These are phyloP conservation scores for Brassica cretica DNA, from an alignment of 345 rosid species.

Conservation along the genomic window DNA sequence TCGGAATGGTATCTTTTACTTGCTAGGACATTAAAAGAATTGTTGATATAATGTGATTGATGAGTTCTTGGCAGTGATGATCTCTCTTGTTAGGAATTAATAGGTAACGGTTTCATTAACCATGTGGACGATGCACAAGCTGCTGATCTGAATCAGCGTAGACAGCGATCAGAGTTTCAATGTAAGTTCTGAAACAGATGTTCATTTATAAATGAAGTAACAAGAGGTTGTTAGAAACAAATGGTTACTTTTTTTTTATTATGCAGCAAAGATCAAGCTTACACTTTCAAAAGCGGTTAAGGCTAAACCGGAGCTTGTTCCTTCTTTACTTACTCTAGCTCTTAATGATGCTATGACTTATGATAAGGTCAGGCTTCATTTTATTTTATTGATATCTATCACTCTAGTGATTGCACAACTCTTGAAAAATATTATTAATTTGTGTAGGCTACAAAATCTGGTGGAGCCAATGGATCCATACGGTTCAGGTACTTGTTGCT, in stretches of 20 bases:
- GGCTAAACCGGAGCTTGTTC: constrained; percentile 69
- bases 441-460: constrained; percentile 84
- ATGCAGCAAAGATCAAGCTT: constrained; percentile 63
- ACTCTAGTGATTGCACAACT: constrained; percentile 1
- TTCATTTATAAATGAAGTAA: background rate
- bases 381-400: background rate
- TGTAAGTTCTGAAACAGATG: constrained; percentile 46
- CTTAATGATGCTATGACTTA: constrained; percentile 81
- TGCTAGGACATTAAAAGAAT: background rate
- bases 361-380: constrained; percentile 70
- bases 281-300: constrained; percentile 52
- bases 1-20: constrained; percentile 57
- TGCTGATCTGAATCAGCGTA: constrained; percentile 85
- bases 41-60: constrained; percentile 38
- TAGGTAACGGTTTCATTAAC: constrained; percentile 56
- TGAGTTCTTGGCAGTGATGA: constrained; percentile 62
- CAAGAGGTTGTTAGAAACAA: background rate
- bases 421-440: background rate
- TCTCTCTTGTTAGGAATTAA: constrained; percentile 63
- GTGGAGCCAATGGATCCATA: constrained; percentile 92
- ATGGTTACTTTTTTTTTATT: constrained; percentile 13
- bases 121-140: constrained; percentile 62
- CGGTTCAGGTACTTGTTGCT: constrained; percentile 67
- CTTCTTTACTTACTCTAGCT: constrained; percentile 69
- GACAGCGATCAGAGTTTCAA: constrained; percentile 84